Percentiles rank a stretch among this genome's conserved stretches.
Conservation (phyloP, 768 basidiomycete species). For the Russula earlei region DNA sequence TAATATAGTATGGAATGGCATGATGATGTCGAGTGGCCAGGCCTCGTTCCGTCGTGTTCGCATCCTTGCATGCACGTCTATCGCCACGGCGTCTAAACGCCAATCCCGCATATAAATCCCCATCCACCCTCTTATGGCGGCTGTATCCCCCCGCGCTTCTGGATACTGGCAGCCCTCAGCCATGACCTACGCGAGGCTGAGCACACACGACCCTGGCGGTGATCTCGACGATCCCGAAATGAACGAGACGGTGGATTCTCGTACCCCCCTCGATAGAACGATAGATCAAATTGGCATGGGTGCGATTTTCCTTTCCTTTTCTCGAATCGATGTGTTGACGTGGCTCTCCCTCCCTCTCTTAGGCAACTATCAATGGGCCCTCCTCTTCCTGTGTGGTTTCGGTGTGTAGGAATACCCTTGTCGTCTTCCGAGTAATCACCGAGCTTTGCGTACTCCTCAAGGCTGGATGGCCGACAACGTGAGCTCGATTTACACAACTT, state of each 20-base stretch:
- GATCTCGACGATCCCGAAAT: conserved; percentile 25
- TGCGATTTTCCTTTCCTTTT: conserved; percentile 18
- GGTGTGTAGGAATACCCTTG: conserved; percentile 42
- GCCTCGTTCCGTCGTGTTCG: no score
- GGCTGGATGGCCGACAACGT: conserved; percentile 96
- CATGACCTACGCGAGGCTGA: conserved; percentile 28
- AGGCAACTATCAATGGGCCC: conserved; percentile 74
- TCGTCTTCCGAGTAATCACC: neutral
- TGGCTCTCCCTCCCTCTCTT: neutral
- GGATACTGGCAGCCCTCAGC: conserved; percentile 37
- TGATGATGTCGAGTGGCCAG: no score
- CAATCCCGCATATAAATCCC: neutral
- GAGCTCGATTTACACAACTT: conserved; percentile 20
- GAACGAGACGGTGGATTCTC: conserved; percentile 25
- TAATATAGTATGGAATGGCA: no score
- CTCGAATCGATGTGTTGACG: neutral
- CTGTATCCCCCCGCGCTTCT: conserved; percentile 39
- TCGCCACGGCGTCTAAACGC: neutral
- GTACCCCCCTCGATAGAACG: conserved; percentile 62
- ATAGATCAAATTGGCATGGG: conserved; percentile 92
- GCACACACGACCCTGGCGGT: conserved; percentile 30
- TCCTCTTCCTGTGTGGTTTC: conserved; percentile 79
- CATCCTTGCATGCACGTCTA: no score
- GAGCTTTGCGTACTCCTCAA: conserved; percentile 22
- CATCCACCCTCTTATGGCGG: neutral